A percentile compares a stretch with the other conserved stretches of the same genome.
Evolutionary conservation across 1,284 basidiomycete genomes (phyloP).

Genomic region (Puccinia novopanici): DNA sequence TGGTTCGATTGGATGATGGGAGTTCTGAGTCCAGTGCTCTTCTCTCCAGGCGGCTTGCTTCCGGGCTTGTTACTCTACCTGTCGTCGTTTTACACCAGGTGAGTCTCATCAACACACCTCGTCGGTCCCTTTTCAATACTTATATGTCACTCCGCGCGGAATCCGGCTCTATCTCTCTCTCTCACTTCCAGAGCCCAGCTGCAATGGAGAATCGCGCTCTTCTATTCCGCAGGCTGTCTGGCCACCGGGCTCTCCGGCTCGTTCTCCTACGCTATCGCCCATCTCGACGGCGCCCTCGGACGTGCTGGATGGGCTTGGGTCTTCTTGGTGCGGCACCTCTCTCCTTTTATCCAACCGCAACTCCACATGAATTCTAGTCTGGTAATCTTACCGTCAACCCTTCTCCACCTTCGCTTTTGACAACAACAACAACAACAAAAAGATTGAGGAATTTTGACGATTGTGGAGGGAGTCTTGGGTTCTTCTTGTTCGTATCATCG

Average conservation of each 20-base stretch:
- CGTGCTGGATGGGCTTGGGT: conserved; percentile 5
- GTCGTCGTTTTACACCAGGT: conserved; percentile 4
- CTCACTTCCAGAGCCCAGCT: neutral
- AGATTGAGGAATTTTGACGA: no score
- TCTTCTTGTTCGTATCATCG: no score
- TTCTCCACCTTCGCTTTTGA: neutral
- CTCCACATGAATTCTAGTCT: no score
- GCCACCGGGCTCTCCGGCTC: neutral
- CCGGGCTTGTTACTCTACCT: conserved; percentile 11
- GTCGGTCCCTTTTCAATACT: no score
- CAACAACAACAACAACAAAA: no score
- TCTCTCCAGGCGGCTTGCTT: conserved; percentile 11
- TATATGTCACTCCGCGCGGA: no score
- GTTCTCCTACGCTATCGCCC: no score
- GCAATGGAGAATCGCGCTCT: conserved; percentile 6
- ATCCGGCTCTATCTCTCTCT: neutral
- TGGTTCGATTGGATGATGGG: neutral
- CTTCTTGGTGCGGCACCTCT: neutral
- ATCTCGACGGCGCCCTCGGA: conserved; percentile 4
- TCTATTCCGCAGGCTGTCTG: neutral
- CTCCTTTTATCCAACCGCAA: neutral
- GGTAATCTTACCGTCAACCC: no score
- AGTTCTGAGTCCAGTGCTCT: no score
- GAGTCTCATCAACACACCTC: neutral
- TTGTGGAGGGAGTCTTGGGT: no score